phyloP scores from a whole-genome alignment of 306 rosid genomes.

The Acacia melanoxylon region DNA sequence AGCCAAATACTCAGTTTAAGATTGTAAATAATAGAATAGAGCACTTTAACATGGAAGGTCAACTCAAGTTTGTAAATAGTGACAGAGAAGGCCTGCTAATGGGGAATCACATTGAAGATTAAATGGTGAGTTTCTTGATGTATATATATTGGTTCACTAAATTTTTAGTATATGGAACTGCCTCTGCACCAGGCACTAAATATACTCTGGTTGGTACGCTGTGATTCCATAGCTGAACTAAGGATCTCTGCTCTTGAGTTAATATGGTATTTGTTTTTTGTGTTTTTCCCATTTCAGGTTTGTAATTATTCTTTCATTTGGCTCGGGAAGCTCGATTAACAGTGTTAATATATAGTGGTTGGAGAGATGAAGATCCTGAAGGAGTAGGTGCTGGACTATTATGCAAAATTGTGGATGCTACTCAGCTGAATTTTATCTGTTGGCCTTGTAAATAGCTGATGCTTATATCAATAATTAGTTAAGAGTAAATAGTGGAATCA shows the following conservation, averaged over 20 bases:
- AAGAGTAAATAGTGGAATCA: conserved; percentile 62
- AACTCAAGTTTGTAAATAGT: conserved; percentile 81
- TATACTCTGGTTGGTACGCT: conserved; percentile 4
- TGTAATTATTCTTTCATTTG: conserved; percentile 69
- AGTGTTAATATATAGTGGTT: conserved; percentile 52
- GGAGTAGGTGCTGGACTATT: conserved; percentile 49
- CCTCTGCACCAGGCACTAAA: not conserved
- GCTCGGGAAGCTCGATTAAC: conserved; percentile 59
- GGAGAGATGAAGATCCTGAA: conserved; percentile 60
- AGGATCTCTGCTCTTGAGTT: not conserved
- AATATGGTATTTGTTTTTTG: not conserved
- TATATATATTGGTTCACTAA: not conserved
- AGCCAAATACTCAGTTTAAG: conserved; percentile 59
- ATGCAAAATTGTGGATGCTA: conserved; percentile 52
- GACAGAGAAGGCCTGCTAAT: conserved; percentile 54
- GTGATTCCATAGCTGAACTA: not conserved
- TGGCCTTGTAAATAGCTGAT: conserved; percentile 65
- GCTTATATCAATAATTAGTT: conserved; percentile 54
- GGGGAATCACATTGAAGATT: conserved; percentile 74
- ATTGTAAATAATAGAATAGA: conserved; percentile 82
- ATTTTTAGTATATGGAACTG: conserved; percentile 5
- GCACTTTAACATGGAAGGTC: conserved; percentile 67
- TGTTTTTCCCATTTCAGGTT: conserved; percentile 42
- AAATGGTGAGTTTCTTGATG: conserved; percentile 22
- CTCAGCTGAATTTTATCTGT: conserved; percentile 40